Conservation (phyloP, 2,329 filamentous ascomycete species). For the Penicillium thymicola region DNA sequence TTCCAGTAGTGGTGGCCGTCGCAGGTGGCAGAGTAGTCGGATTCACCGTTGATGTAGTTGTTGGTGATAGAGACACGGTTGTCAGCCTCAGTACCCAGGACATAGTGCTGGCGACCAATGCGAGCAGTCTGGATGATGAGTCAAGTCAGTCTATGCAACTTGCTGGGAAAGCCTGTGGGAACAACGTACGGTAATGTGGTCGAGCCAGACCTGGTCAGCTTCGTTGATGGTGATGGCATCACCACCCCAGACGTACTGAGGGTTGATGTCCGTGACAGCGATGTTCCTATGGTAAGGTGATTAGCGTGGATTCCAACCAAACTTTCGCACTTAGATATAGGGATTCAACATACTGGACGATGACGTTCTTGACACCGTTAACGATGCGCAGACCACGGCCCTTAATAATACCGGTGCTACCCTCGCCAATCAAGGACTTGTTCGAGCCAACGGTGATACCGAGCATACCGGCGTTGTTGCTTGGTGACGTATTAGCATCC, state of each 20-base stretch:
- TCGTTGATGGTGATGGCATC: constrained; percentile 9
- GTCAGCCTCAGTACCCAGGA: constrained; percentile 6
- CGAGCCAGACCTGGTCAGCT: constrained; percentile 7
- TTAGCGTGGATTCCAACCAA: not conserved
- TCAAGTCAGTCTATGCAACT: not conserved
- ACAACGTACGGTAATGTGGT: constrained; percentile 6
- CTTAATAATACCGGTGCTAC: constrained; percentile 4
- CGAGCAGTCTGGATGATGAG: constrained; percentile 4
- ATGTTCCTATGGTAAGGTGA: not conserved
- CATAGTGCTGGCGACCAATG: constrained; percentile 10
- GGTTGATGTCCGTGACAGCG: constrained; percentile 9
- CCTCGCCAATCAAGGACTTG: constrained; percentile 9
- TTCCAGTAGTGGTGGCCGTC: constrained; percentile 12
- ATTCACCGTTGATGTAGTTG: constrained; percentile 10
- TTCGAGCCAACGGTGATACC: constrained; percentile 10
- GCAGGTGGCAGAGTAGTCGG: constrained; percentile 7
- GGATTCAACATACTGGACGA: constrained; percentile 3
- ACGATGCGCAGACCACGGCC: constrained; percentile 8
- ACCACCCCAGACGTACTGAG: constrained; percentile 11
- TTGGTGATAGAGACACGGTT: constrained; percentile 10
- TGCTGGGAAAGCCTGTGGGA: not conserved
- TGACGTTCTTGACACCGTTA: constrained; percentile 7
- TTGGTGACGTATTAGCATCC: not conserved
- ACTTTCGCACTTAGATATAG: not conserved
- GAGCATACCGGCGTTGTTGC: constrained; percentile 5